phyloP scores from a whole-genome alignment of 2,329 filamentous ascomycete species.

The Septoria linicola region DNA sequence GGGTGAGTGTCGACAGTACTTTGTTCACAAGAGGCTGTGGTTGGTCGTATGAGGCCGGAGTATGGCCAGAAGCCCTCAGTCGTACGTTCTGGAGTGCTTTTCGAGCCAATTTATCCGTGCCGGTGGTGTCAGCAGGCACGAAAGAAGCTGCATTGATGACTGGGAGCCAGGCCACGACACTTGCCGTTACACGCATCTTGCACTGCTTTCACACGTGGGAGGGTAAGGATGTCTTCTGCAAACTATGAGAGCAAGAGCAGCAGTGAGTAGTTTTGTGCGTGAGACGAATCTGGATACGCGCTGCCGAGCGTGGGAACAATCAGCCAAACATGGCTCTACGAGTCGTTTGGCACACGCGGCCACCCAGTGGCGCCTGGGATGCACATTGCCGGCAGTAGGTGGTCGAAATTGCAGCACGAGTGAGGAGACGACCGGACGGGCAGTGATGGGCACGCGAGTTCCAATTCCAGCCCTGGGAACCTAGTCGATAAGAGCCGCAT shows the following conservation, averaged over 20 bases:
- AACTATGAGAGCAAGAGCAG: no score
- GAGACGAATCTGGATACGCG: no score
- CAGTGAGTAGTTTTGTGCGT: neutral
- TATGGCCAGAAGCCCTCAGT: constrained; percentile 1
- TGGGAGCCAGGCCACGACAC: constrained; percentile 13
- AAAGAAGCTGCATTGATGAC: constrained; percentile 19
- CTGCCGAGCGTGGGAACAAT: neutral
- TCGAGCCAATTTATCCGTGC: constrained; percentile 28
- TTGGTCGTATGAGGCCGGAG: neutral
- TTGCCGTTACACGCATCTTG: constrained; percentile 19
- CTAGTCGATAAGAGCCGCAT: no score
- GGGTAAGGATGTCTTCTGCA: neutral
- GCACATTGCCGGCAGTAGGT: neutral
- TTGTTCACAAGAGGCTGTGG: neutral
- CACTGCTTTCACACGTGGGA: constrained; percentile 1
- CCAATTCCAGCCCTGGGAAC: no score
- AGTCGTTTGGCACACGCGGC: neutral
- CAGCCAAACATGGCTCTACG: no score
- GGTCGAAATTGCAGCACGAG: neutral
- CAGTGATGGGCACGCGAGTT: no score
- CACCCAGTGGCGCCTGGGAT: neutral
- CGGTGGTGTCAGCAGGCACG: constrained; percentile 29
- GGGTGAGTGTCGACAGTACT: neutral
- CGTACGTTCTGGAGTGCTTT: constrained; percentile 33
- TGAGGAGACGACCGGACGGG: neutral